Evolutionary conservation across 2,329 filamentous ascomycete species (phyloP).

Genomic region (Claviceps humidiphila): DNA sequence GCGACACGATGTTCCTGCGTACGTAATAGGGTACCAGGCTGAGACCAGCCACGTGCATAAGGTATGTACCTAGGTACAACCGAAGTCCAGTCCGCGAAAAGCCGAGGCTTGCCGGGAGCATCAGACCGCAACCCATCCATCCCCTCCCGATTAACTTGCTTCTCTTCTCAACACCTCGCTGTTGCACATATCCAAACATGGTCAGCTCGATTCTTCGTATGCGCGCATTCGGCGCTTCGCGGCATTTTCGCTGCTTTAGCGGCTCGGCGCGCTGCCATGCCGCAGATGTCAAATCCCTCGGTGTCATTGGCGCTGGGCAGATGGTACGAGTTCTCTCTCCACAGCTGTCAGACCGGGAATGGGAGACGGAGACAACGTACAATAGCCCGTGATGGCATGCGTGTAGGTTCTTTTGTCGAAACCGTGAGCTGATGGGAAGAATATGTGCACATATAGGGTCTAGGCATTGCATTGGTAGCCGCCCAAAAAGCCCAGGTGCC

Average conservation of each 20-base stretch:
- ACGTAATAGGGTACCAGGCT: no score
- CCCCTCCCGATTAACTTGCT: background rate
- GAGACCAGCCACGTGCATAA: no score
- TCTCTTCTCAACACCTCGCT: background rate
- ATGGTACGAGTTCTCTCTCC: slow-evolving; percentile 51
- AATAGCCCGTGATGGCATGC: background rate
- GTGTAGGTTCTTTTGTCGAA: background rate
- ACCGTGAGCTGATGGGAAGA: background rate
- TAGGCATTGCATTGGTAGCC: slow-evolving; percentile 91
- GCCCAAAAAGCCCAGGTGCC: slow-evolving; percentile 72
- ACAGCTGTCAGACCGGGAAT: slow-evolving; percentile 3
- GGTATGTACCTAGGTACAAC: background rate
- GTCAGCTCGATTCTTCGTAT: slow-evolving; percentile 25
- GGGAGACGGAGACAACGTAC: background rate
- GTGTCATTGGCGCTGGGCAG: slow-evolving; percentile 88
- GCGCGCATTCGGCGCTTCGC: slow-evolving; percentile 21
- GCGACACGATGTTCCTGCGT: no score
- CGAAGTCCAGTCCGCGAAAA: slow-evolving; percentile 11
- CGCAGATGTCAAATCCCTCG: slow-evolving; percentile 71
- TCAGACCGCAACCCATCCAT: slow-evolving; percentile 6
- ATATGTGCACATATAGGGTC: slow-evolving; percentile 43
- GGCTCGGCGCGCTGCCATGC: slow-evolving; percentile 46
- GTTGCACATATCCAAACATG: slow-evolving; percentile 20
- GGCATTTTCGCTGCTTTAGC: slow-evolving; percentile 51
- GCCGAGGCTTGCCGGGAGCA: slow-evolving; percentile 30